Evolutionary conservation across 2,329 filamentous ascomycete genomes (phyloP).

Genomic region (Ascochyta lentis): DNA sequence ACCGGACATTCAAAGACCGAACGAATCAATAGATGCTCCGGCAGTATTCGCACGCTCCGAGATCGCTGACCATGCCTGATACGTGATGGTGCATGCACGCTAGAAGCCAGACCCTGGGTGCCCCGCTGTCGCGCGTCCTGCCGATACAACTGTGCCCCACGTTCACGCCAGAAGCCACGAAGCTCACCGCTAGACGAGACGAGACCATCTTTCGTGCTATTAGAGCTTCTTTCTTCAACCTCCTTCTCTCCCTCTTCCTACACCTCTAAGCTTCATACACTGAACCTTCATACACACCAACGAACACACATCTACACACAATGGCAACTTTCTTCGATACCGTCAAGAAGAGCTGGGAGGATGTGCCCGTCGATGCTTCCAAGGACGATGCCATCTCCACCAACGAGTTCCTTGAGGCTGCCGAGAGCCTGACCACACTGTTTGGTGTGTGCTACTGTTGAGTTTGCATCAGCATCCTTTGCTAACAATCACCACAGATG

Average conservation of each 20-base stretch:
- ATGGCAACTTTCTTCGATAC: constrained; percentile 80
- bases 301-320: constrained; percentile 16
- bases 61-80: constrained; percentile 9
- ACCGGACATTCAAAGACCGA: constrained; percentile 19
- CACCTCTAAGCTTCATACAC: not conserved
- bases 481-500: constrained; percentile 52
- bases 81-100: constrained; percentile 3
- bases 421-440: constrained; percentile 83
- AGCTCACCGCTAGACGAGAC: constrained; percentile 22
- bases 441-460: constrained; percentile 68
- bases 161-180: constrained; percentile 19
- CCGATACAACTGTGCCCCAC: constrained; percentile 7
- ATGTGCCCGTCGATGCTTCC: constrained; percentile 77
- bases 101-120: constrained; percentile 17
- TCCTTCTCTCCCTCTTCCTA: not conserved
- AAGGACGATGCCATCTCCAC: constrained; percentile 82
- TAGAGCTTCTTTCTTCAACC: constrained; percentile 6
- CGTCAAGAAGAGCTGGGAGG: constrained; percentile 80
- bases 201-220: constrained; percentile 14
- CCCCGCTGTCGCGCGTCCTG: constrained; percentile 15
- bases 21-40: constrained; percentile 12
- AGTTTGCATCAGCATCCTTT: not conserved
- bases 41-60: constrained; percentile 3
- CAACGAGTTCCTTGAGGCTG: constrained; percentile 86
- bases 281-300: not conserved